Percentiles rank a stretch among this genome's conserved stretches.
Evolutionary conservation across 345 rosid species (phyloP).

Genomic region (Populus euphratica): DNA sequence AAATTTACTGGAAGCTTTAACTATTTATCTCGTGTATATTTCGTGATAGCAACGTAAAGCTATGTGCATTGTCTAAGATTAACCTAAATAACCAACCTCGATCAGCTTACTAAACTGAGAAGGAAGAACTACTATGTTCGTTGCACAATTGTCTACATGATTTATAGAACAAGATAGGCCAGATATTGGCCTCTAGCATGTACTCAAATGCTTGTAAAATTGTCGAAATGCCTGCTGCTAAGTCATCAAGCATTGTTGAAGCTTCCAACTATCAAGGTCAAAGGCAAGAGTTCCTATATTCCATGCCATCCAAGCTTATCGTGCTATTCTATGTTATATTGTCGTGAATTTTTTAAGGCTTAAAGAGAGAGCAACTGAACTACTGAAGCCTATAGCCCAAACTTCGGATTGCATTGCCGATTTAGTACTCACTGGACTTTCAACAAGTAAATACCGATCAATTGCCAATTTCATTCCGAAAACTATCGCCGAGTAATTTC

Average conservation of each 20-base stretch:
- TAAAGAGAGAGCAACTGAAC: too few species aligned
- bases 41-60: background rate
- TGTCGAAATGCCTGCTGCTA: background rate
- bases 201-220: background rate
- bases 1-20: constrained; percentile 78
- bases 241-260: background rate
- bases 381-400: too few species aligned
- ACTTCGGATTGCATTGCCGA: too few species aligned
- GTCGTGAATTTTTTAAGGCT: too few species aligned
- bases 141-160: background rate
- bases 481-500: too few species aligned
- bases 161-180: background rate
- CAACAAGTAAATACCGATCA: too few species aligned
- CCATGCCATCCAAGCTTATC: too few species aligned
- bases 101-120: too few species aligned
- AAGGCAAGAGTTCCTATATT: background rate
- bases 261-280: background rate
- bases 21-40: background rate
- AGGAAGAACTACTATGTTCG: background rate
- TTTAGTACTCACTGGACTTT: too few species aligned
- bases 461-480: too few species aligned
- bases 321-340: too few species aligned
- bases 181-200: background rate
- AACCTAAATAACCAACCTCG: background rate
- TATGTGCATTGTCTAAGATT: background rate